These are phyloP conservation scores for Ophiognomonia clavigignenti-juglandacearum DNA, from an alignment of 2,329 filamentous ascomycete species.

Conservation along the genomic window DNA sequence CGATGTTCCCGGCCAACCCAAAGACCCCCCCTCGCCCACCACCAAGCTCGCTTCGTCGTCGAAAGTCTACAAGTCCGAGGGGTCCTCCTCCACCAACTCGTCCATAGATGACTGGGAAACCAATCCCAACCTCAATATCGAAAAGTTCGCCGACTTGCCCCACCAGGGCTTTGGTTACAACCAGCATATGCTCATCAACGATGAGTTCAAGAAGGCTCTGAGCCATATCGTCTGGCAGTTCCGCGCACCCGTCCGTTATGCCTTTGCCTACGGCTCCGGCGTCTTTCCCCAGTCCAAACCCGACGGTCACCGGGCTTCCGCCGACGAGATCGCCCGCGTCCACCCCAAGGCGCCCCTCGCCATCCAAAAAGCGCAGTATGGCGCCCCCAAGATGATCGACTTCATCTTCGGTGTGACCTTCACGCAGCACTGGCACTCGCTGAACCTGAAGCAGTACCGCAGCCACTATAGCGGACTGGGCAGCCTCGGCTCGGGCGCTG, in stretches of 20 bases:
- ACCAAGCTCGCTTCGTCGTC: constrained; percentile 4
- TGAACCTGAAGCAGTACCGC: constrained; percentile 84
- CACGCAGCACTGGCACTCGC: constrained; percentile 92
- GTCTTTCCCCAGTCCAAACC: constrained; percentile 75
- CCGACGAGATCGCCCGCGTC: constrained; percentile 55
- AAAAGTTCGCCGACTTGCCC: constrained; percentile 70
- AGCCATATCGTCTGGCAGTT: constrained; percentile 88
- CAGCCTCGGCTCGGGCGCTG: constrained; percentile 75
- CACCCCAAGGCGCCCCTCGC: constrained; percentile 80
- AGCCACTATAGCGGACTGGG: constrained; percentile 89
- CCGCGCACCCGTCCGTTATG: constrained; percentile 87
- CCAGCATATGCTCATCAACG: constrained; percentile 92
- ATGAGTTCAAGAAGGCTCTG: constrained; percentile 88
- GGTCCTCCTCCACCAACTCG: constrained; percentile 21
- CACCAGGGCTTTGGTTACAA: constrained; percentile 85
- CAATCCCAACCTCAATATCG: constrained; percentile 65
- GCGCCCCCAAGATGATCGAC: constrained; percentile 93
- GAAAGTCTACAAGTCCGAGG: constrained; percentile 22
- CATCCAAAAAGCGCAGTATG: constrained; percentile 79
- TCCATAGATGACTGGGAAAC: constrained; percentile 62
- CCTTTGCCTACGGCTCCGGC: constrained; percentile 94
- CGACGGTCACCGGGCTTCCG: constrained; percentile 48
- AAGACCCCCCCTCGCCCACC: not conserved
- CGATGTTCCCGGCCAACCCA: not conserved
- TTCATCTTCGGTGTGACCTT: constrained; percentile 96